These are phyloP conservation scores for Salmacisia buchloeana DNA, from an alignment of 1,284 basidiomycete species.

Conservation along the genomic window DNA sequence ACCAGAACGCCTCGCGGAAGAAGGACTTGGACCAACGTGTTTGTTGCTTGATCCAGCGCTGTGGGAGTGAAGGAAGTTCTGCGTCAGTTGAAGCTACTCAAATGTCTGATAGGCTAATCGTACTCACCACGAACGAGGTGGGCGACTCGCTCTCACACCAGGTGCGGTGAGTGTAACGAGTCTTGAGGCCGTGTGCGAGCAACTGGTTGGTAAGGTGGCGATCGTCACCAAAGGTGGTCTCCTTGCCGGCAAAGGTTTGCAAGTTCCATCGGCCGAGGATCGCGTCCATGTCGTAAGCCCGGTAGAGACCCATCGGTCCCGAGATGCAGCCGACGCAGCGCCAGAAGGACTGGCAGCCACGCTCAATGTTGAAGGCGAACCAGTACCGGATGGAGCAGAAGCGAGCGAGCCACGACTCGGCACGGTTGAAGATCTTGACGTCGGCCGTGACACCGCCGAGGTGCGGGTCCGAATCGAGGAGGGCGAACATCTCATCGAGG, in stretches of 20 bases:
- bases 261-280: conserved; percentile 10
- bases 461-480: conserved; percentile 6
- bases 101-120: no score
- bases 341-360: conserved; percentile 12
- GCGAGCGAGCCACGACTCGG: conserved; percentile 4
- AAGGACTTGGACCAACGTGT: conserved; percentile 13
- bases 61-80: not conserved
- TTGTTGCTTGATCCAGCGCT: conserved; percentile 12
- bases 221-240: conserved; percentile 13
- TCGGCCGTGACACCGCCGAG: conserved; percentile 12
- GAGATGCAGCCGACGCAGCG: conserved; percentile 10
- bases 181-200: conserved; percentile 8
- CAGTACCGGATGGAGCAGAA: conserved; percentile 10
- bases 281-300: conserved; percentile 9
- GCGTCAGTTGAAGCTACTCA: no score
- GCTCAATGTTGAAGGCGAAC: conserved; percentile 14
- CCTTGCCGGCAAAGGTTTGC: conserved; percentile 11
- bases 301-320: conserved; percentile 11
- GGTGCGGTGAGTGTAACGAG: conserved; percentile 12
- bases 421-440: conserved; percentile 13
- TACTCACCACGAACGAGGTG: conserved; percentile 3
- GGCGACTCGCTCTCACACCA: conserved; percentile 11
- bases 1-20: conserved; percentile 15
- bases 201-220: conserved; percentile 12
- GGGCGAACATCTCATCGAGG: conserved; percentile 10